A percentile compares a stretch with the other conserved stretches of the same genome.
These are phyloP conservation scores for Botrytis deweyae DNA, from an alignment of 2,329 filamentous ascomycete genomes.

Conservation along the genomic window DNA sequence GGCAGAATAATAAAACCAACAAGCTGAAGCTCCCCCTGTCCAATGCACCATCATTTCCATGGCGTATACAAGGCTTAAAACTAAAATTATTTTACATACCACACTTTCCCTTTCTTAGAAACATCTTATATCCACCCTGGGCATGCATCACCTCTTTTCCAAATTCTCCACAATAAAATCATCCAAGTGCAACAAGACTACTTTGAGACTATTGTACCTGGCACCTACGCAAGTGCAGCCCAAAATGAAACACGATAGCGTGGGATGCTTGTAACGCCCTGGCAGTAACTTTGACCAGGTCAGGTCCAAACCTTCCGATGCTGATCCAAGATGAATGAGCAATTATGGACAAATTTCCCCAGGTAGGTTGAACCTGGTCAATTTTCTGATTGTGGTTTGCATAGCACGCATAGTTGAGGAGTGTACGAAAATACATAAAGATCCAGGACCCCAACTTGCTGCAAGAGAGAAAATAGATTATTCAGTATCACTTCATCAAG, in stretches of 20 bases:
- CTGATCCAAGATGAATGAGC: slow-evolving; percentile 20
- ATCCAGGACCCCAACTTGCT: slow-evolving; percentile 21
- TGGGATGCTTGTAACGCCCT: slow-evolving; percentile 34
- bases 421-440: slow-evolving; percentile 21
- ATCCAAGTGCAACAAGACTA: slow-evolving; percentile 21
- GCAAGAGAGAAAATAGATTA: slow-evolving; percentile 7
- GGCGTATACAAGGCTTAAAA: slow-evolving; percentile 9
- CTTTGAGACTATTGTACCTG: slow-evolving; percentile 21
- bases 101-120: slow-evolving; percentile 4
- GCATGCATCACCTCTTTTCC: background rate
- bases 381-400: slow-evolving; percentile 15
- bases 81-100: slow-evolving; percentile 15
- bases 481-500: slow-evolving; percentile 18
- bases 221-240: slow-evolving; percentile 23
- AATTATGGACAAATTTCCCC: slow-evolving; percentile 23
- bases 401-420: background rate
- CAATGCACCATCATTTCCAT: slow-evolving; percentile 8
- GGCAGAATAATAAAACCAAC: slow-evolving; percentile 2
- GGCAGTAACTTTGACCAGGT: slow-evolving; percentile 23
- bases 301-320: slow-evolving; percentile 20
- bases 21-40: slow-evolving; percentile 12
- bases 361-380: slow-evolving; percentile 18
- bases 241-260: slow-evolving; percentile 40
- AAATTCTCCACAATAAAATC: slow-evolving; percentile 17
- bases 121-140: slow-evolving; percentile 5